Base-by-base conservation (phyloP, 306 rosid species). In the Lathyrus oleraceus region DNA sequence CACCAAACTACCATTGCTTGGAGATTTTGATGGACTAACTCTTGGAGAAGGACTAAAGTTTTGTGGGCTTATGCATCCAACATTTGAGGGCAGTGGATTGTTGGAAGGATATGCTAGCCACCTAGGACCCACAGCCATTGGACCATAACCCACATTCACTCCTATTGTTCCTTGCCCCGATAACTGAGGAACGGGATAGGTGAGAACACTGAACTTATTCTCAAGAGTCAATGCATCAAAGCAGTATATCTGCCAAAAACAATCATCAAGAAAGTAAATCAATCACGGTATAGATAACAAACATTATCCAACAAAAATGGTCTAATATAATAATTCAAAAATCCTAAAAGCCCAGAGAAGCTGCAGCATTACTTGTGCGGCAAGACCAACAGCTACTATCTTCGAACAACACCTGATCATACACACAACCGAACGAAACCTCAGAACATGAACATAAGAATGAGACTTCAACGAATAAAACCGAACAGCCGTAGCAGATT, bases 71-170 rank as follows among this genome's bases (percentile, higher is more conserved):
- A 89, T 59, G 65, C 88, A 85, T 67, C 93, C 86, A 56, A 70
- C 72, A 73, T 75, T 89, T 74, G 88, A 84, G 42, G 79, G 84
- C 42, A 87, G 74, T 10, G 90, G 89, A 54, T 71, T 88, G 78
- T 82, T 87, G 72, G 92, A 83, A 59, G 96, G 83, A 86, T 92
- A 92, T 58, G 97, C 97, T 77, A 92, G 76, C 97, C 97, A 92
- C 86, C 97, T 92, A 10, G 97, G 90, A 76, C 96, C 97, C 76
- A 92, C 96, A 79, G 92, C 86, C 96, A 92, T 86, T 51, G 97
- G 96, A 72, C 97, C 96, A 67, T 87, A 89, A 78, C 96, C 95
- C 28, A 92, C 88, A 85, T 92, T 89, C 78, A 87, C 86, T 35
- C 95, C 85, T 35, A 28, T 5, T 38, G 86, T 70, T 75, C 90